Conservation (phyloP, 2,329 filamentous ascomycete species). For the Pseudonectria buxi region DNA sequence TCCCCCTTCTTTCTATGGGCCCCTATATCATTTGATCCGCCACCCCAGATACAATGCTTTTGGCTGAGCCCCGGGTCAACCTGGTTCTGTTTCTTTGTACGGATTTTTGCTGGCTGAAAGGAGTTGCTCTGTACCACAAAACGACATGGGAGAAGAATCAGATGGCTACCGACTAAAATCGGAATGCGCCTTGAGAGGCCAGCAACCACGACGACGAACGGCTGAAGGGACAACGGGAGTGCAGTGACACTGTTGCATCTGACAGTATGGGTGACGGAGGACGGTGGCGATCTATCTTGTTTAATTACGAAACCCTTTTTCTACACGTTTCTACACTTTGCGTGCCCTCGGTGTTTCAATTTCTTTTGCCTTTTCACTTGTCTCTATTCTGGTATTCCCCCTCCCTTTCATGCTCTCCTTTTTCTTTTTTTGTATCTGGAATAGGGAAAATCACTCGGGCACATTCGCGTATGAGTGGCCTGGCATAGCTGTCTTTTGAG, state of each 20-base stretch:
- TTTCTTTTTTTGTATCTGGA: constrained; percentile 9
- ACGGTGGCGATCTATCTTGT: constrained; percentile 44
- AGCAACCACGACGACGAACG: constrained; percentile 9
- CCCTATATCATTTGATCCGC: constrained; percentile 12
- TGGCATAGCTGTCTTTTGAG: no score
- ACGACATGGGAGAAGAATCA: constrained; percentile 21
- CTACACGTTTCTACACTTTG: constrained; percentile 12
- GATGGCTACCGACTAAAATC: constrained; percentile 13
- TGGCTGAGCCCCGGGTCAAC: constrained; percentile 22
- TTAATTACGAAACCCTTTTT: constrained; percentile 41
- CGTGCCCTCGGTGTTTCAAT: constrained; percentile 6
- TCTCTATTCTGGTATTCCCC: constrained; percentile 4
- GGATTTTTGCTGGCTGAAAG: constrained; percentile 23
- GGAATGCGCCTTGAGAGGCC: constrained; percentile 14
- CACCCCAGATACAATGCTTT: constrained; percentile 18
- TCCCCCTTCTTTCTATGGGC: constrained; percentile 10
- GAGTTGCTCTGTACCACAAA: constrained; percentile 28
- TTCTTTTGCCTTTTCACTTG: constrained; percentile 3
- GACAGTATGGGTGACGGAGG: constrained; percentile 26
- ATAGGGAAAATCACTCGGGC: background rate
- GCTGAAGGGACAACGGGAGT: constrained; percentile 13
- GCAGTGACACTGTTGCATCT: constrained; percentile 23
- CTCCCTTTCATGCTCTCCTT: constrained; percentile 7
- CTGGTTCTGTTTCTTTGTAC: constrained; percentile 24
- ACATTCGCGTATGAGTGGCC: no score